These are phyloP conservation scores for Metarhizium guizhouense DNA, from an alignment of 2,329 filamentous ascomycete genomes.

Conservation along the genomic window DNA sequence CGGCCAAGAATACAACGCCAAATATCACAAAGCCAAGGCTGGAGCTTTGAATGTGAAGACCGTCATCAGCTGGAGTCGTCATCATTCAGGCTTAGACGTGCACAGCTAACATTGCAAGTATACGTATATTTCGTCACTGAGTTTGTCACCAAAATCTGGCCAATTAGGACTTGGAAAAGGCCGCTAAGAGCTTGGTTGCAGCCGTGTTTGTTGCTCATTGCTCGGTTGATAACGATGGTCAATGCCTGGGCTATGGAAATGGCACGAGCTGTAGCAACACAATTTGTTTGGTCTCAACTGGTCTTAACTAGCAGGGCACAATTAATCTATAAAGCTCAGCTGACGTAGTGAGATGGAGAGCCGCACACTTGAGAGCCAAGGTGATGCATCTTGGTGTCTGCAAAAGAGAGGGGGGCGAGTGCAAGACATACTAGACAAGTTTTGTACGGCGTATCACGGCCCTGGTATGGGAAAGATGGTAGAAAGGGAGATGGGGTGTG, in stretches of 20 bases:
- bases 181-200: background rate
- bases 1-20: too few species aligned
- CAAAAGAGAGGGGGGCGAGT: background rate
- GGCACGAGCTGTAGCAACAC: background rate
- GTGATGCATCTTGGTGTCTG: background rate
- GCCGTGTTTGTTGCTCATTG: background rate
- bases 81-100: too few species aligned
- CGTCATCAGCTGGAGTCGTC: too few species aligned
- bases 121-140: background rate
- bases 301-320: background rate
- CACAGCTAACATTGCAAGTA: too few species aligned
- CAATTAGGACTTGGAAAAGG: background rate
- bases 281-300: background rate
- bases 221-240: background rate
- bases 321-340: background rate
- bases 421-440: background rate
- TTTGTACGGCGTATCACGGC: too few species aligned
- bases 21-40: too few species aligned
- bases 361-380: background rate
- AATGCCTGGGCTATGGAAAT: too few species aligned
- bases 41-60: too few species aligned
- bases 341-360: background rate
- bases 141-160: background rate
- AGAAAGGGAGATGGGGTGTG: background rate
- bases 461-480: too few species aligned